Conservation (phyloP, 495 filamentous ascomycete species). For the Neurospora sp. region DNA sequence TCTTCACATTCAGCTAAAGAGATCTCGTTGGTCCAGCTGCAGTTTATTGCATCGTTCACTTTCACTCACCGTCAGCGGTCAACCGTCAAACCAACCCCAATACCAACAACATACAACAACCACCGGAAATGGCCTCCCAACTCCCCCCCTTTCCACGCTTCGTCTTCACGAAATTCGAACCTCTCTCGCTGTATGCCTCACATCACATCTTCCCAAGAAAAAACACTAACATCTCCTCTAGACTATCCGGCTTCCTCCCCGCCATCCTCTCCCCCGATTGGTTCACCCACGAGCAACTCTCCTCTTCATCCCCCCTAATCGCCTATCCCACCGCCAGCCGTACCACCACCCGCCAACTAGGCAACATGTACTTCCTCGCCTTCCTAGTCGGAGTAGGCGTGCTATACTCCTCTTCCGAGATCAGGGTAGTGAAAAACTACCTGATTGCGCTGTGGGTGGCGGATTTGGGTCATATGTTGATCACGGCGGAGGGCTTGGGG, state of each 20-base stretch:
- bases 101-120: background rate
- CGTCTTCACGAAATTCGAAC: slow-evolving; percentile 56
- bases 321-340: slow-evolving; percentile 7
- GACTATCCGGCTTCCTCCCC: slow-evolving; percentile 45
- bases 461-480: slow-evolving; percentile 60
- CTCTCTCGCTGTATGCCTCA: slow-evolving; percentile 50
- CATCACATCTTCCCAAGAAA: background rate
- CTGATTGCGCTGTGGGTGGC: slow-evolving; percentile 53
- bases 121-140: slow-evolving; percentile 36
- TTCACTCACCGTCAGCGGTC: background rate
- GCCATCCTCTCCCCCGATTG: slow-evolving; percentile 45
- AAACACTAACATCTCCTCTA: slow-evolving; percentile 9
- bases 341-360: slow-evolving; percentile 43
- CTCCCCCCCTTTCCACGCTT: slow-evolving; percentile 42
- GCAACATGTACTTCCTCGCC: slow-evolving; percentile 58
- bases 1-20: background rate
- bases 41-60: background rate
- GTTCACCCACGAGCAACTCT: slow-evolving; percentile 52
- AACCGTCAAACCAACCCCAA: background rate
- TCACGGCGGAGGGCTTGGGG: slow-evolving; percentile 51
- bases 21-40: background rate
- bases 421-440: slow-evolving; percentile 57
- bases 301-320: slow-evolving; percentile 15
- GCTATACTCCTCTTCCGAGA: slow-evolving; percentile 52
- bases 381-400: slow-evolving; percentile 51